phyloP scores from a whole-genome alignment of 2,329 filamentous ascomycete genomes.

The Colletotrichum lentis region DNA sequence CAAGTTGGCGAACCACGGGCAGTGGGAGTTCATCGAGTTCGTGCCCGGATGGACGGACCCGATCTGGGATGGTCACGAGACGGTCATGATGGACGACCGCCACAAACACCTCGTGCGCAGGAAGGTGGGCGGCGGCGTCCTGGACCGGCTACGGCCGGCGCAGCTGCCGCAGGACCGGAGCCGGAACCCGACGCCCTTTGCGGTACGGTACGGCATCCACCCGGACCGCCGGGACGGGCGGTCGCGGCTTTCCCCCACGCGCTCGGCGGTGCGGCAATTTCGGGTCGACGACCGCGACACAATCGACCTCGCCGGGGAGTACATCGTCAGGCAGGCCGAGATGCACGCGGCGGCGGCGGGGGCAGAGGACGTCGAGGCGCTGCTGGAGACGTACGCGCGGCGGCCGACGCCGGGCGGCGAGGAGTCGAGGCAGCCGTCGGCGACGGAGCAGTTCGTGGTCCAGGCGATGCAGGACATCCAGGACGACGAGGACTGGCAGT shows the following conservation, averaged over 20 bases:
- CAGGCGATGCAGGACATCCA: slow-evolving; percentile 32
- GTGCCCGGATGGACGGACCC: slow-evolving; percentile 44
- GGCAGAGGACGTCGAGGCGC: slow-evolving; percentile 36
- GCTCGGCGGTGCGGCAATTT: slow-evolving; percentile 39
- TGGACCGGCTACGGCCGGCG: slow-evolving; percentile 18
- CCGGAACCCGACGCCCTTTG: slow-evolving; percentile 43
- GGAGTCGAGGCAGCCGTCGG: not conserved
- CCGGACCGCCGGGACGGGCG: slow-evolving; percentile 44
- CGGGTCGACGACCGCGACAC: slow-evolving; percentile 1
- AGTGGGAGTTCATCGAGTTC: slow-evolving; percentile 29
- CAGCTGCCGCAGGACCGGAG: slow-evolving; percentile 39
- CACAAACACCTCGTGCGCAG: not conserved
- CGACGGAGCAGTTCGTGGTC: not conserved
- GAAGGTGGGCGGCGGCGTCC: not conserved
- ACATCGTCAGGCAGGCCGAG: slow-evolving; percentile 2
- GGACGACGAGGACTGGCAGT: slow-evolving; percentile 47
- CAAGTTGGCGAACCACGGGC: slow-evolving; percentile 1
- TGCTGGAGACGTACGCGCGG: slow-evolving; percentile 40
- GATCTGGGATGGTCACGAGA: slow-evolving; percentile 40
- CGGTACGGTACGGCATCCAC: slow-evolving; percentile 45
- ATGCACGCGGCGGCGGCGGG: not conserved
- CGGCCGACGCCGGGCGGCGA: slow-evolving; percentile 35
- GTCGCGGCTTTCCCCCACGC: slow-evolving; percentile 45
- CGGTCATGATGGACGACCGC: slow-evolving; percentile 11
- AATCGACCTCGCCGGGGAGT: not conserved